Percentiles rank a stretch among this genome's conserved stretches.
phyloP scores from a whole-genome alignment of 306 rosid genomes.

The Hippophae rhamnoides region DNA sequence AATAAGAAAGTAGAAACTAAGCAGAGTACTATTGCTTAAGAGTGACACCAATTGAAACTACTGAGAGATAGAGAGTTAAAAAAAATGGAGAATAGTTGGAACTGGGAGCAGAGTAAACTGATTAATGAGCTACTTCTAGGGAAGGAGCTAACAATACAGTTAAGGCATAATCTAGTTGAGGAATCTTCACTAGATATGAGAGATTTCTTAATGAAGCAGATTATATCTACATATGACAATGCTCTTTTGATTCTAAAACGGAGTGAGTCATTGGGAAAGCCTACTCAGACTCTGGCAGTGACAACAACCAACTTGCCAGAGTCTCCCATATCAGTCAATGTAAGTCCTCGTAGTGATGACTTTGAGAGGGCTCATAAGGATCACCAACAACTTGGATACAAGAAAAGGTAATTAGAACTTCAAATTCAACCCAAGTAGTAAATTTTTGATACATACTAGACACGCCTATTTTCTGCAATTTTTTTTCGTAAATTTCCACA shows the following conservation, averaged over 20 bases:
- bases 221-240: conserved; percentile 59
- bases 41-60: not conserved
- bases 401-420: conserved; percentile 50
- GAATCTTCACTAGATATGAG: conserved; percentile 30
- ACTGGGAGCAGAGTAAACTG: conserved; percentile 47
- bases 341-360: conserved; percentile 47
- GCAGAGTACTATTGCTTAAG: not conserved
- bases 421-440: conserved; percentile 1
- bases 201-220: conserved; percentile 42
- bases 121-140: conserved; percentile 55
- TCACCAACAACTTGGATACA: conserved; percentile 37
- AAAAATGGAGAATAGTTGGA: conserved; percentile 39
- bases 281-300: conserved; percentile 11
- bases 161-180: conserved; percentile 34
- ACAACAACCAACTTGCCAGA: conserved; percentile 25
- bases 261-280: conserved; percentile 28
- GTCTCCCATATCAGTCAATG: conserved; percentile 44
- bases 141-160: conserved; percentile 55
- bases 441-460: too few relatives aligned
- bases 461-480: too few relatives aligned
- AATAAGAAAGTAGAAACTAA: not conserved
- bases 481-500: too few relatives aligned
- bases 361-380: conserved; percentile 27
- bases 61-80: not conserved
- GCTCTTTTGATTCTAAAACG: conserved; percentile 51